Evolutionary conservation across 305 asterid species (phyloP).

Genomic region (Fraxinus xanthoxyloides): DNA sequence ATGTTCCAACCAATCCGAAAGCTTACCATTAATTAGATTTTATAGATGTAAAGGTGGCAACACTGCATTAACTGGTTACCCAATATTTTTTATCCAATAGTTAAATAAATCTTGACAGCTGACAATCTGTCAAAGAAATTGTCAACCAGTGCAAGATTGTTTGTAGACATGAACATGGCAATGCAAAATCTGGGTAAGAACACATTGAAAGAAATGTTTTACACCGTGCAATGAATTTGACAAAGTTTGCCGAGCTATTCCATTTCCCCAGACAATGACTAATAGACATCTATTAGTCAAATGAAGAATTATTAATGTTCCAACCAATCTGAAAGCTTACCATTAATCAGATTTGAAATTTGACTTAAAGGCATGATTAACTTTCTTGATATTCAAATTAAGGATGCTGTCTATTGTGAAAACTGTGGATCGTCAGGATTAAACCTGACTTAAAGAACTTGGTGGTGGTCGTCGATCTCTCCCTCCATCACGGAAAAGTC

Average conservation of each 20-base stretch:
- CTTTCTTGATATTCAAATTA: slow-evolving; percentile 22
- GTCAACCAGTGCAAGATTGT: no score
- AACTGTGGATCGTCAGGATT: slow-evolving; percentile 18
- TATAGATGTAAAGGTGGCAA: no score
- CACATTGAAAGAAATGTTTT: no score
- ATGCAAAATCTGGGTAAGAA: not conserved
- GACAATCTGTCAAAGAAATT: no score
- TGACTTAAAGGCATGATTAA: slow-evolving; percentile 11
- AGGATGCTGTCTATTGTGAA: slow-evolving; percentile 30
- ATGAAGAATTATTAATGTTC: not conserved
- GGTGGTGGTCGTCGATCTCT: not conserved
- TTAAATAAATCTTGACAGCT: no score
- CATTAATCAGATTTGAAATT: slow-evolving; percentile 20
- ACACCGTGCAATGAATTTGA: not conserved
- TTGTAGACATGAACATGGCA: not conserved
- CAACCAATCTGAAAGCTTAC: not conserved
- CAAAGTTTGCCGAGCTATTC: not conserved
- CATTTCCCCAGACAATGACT: not conserved
- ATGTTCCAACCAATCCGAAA: slow-evolving; percentile 1
- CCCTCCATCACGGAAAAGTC: slow-evolving; percentile 10
- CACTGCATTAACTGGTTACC: no score
- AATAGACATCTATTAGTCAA: not conserved
- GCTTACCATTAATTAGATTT: no score
- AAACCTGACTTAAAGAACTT: not conserved
- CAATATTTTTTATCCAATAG: no score